A percentile compares a stretch with the other conserved stretches of the same genome.
phyloP scores from a whole-genome alignment of 441 rosid species.

The Syzygium syzygioides region DNA sequence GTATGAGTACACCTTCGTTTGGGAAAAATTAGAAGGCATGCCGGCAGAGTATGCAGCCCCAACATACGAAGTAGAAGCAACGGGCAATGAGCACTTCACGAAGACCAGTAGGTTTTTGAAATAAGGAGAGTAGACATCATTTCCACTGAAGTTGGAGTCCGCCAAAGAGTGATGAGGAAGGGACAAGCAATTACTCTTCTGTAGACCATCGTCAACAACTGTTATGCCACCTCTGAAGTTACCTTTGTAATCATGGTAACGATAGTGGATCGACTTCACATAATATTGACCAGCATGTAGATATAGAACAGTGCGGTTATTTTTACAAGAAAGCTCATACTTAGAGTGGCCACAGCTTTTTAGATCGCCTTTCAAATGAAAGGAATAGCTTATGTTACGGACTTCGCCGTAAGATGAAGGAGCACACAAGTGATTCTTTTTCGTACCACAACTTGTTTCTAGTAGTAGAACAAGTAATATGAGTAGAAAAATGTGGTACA shows the following conservation, averaged over 20 bases:
- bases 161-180: not conserved
- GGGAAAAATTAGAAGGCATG: not conserved
- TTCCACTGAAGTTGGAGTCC: not conserved
- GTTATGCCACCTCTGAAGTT: accelerated
- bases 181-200: not conserved
- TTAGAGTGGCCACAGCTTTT: not conserved
- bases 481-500: accelerated
- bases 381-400: not conserved
- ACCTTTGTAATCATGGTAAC: not conserved
- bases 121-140: not conserved
- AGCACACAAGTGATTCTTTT: accelerated
- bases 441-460: not conserved
- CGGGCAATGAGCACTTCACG: not conserved
- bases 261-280: not conserved
- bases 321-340: not conserved
- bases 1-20: not conserved
- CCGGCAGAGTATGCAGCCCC: not conserved
- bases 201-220: not conserved
- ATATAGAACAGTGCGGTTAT: not conserved
- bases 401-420: not conserved
- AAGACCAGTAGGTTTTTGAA: not conserved
- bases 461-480: not conserved
- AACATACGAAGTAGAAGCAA: not conserved
- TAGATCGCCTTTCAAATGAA: not conserved
- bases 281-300: not conserved